Percentiles rank a stretch among this genome's conserved stretches.
Evolutionary conservation across 2,329 filamentous ascomycete genomes (phyloP).

Genomic region (Gaeumannomyces tritici): DNA sequence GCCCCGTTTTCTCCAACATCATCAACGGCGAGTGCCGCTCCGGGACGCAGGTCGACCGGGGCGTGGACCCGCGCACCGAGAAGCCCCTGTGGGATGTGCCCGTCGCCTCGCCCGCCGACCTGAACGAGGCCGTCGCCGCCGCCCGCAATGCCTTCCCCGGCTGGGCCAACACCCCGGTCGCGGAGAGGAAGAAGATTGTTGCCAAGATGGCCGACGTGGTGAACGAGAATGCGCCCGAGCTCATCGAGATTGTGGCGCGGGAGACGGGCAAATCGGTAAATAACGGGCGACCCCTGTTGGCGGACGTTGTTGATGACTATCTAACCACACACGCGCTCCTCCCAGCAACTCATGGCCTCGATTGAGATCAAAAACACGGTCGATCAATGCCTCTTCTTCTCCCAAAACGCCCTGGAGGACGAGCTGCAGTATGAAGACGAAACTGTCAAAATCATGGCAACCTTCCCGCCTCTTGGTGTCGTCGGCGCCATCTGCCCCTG

Average conservation of each 20-base stretch:
- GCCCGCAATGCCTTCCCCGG: conserved; percentile 34
- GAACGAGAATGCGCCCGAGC: conserved; percentile 26
- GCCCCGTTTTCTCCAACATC: conserved; percentile 28
- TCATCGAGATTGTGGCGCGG: conserved; percentile 32
- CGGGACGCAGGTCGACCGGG: conserved; percentile 21
- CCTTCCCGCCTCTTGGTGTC: conserved; percentile 37
- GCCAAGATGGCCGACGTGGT: conserved; percentile 29
- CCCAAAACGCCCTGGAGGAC: conserved; percentile 28
- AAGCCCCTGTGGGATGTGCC: conserved; percentile 34
- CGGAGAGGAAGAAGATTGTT: conserved; percentile 30
- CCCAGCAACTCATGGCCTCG: conserved; percentile 19
- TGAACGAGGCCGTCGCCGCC: conserved; percentile 34
- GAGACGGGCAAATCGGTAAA: conserved; percentile 41
- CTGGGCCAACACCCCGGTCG: conserved; percentile 33
- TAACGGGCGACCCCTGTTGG: background rate
- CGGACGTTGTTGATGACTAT: background rate
- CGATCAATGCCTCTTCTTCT: conserved; percentile 26
- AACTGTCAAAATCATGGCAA: conserved; percentile 27
- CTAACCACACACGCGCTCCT: background rate
- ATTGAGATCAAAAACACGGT: conserved; percentile 27
- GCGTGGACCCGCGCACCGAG: conserved; percentile 34
- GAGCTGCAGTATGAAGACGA: conserved; percentile 37
- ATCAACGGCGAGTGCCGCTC: conserved; percentile 30
- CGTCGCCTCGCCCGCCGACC: conserved; percentile 27
- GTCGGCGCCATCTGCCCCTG: conserved; percentile 49